Evolutionary conservation across 495 filamentous ascomycete species (phyloP), one percentile per base, ranked within the genome.

Genomic region (Friedmanniomyces endolithicus): DNA sequence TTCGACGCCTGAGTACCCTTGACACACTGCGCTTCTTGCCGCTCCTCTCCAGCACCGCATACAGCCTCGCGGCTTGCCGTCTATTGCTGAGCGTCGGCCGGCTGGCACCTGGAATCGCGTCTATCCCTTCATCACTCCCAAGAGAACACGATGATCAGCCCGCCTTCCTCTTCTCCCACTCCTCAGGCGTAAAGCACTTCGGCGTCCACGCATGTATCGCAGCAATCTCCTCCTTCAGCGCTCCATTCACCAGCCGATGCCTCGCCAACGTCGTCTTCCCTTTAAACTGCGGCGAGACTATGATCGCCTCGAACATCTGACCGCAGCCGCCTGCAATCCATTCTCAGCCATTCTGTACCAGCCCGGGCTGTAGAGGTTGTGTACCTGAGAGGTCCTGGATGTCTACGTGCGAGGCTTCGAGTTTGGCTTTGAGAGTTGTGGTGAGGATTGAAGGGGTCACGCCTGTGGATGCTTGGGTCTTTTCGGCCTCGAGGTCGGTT

Each of bases 201-300:
- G 92, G 87, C 54, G 87, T 90, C 92, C 92, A 98, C n/a, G 92
- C 92, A 75, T 98, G 92, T 53, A 98, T 95, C 44, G 81, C 79
- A 4, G 87, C 86, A 68, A 98, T 92, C 74, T 98, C 92, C n/a
- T 78, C 78, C 72, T 90, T 92, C 64, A 98, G 70, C 7, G 81
- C 83, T 1, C 78, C 77, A 70, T 98, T 97, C 46, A 95, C 92
- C 48, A 94, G 74, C 20, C 92, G 81, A 72, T 96, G 87, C 16
- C 90, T 80, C 52, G 87, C 87, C 17, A 98, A 81, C 50, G 86
- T 84, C 47, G 75, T 90, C 73, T 94, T 95, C 67, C 85, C 86
- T 22, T 78, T 78, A 70, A 97, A 98, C 46, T 83, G 74, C 9
- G 87, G 80, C 4, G 89, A 95, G 11, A 98, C 90, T 46, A 98